These are phyloP conservation scores for Trichosporon inkin DNA, from an alignment of 1,284 basidiomycete genomes.

Conservation along the genomic window DNA sequence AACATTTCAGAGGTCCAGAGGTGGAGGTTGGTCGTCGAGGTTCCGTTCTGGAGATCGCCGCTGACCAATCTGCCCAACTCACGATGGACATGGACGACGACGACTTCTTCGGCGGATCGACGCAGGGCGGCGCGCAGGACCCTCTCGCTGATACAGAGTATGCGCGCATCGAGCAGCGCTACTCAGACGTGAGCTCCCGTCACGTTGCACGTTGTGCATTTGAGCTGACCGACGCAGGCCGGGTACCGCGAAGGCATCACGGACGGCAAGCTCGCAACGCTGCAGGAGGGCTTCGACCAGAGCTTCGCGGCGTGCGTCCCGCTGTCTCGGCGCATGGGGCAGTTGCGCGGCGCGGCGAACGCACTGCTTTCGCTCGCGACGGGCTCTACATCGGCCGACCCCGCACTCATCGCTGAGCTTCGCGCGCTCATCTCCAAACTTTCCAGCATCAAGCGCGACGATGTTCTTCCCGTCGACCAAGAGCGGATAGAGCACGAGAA, in stretches of 20 bases:
- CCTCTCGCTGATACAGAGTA: conserved; percentile 47
- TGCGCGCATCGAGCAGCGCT: conserved; percentile 38
- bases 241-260: conserved; percentile 58
- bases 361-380: conserved; percentile 38
- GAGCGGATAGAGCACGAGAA: conserved; percentile 45
- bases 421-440: conserved; percentile 55
- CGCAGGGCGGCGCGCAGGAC: conserved; percentile 34
- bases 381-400: conserved; percentile 27
- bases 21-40: background rate
- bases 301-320: conserved; percentile 52
- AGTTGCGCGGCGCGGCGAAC: conserved; percentile 51
- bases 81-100: conserved; percentile 30
- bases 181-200: conserved; percentile 44
- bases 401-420: conserved; percentile 63
- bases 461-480: conserved; percentile 41
- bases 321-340: conserved; percentile 50
- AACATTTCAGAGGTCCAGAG: background rate
- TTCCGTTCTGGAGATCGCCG: background rate
- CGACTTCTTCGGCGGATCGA: conserved; percentile 18
- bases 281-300: conserved; percentile 56
- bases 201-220: background rate
- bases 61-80: background rate
- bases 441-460: conserved; percentile 30
- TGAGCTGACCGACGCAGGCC: conserved; percentile 42
- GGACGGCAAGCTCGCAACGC: conserved; percentile 53